Percentiles rank a stretch among this genome's conserved stretches.
Conservation (phyloP, 2,329 filamentous ascomycete genomes). For the Cadophora gregata region DNA sequence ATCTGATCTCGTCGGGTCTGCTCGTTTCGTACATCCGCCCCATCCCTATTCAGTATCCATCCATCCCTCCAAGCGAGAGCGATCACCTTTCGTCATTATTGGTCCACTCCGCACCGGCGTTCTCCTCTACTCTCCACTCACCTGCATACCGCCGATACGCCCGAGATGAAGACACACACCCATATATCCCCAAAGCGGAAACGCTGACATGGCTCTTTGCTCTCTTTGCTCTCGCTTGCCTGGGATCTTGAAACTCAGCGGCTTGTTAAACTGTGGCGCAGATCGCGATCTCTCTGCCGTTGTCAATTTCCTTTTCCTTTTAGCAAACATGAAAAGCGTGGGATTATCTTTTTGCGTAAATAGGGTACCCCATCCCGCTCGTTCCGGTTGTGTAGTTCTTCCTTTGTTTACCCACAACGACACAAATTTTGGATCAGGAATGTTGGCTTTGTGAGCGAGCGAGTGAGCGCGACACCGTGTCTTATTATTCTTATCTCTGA, state of each 20-base stretch:
- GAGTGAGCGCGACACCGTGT: not conserved
- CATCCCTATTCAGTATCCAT: not conserved
- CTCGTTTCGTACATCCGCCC: too few relatives aligned
- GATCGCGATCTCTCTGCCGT: not conserved
- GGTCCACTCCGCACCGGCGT: slow-evolving; percentile 5
- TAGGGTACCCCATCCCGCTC: too few relatives aligned
- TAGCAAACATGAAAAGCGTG: not conserved
- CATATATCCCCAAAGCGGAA: not conserved
- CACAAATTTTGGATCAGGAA: not conserved
- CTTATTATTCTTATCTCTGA: not conserved
- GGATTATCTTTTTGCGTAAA: not conserved
- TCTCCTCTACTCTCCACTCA: not conserved
- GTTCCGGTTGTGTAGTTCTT: too few relatives aligned
- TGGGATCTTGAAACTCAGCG: not conserved
- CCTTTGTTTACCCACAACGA: not conserved
- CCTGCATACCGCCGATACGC: not conserved
- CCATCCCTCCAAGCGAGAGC: not conserved
- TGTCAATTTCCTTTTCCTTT: not conserved
- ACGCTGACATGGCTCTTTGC: not conserved
- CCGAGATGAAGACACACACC: slow-evolving; percentile 4
- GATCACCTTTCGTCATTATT: slow-evolving; percentile 8
- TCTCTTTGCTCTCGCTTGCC: not conserved
- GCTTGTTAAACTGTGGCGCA: not conserved
- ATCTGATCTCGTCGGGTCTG: too few relatives aligned
- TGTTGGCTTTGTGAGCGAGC: not conserved